Conservation (phyloP, 305 asterid genomes). For the Fraxinus angustifolia region DNA sequence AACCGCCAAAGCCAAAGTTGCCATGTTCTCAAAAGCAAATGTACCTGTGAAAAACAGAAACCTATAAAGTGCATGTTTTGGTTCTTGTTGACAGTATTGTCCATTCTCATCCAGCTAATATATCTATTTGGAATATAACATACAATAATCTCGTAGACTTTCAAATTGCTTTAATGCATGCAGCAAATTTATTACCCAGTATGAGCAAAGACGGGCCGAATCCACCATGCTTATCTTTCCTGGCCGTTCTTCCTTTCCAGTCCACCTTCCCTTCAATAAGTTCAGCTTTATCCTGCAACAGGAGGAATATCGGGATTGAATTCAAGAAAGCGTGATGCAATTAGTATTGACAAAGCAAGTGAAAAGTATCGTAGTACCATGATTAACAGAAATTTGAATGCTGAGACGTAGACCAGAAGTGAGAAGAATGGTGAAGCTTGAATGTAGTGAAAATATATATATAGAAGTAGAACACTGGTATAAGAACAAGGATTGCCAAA, state of each 20-base stretch:
- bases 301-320: not conserved
- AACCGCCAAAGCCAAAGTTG: slow-evolving; percentile 43
- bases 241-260: slow-evolving; percentile 64
- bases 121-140: not conserved
- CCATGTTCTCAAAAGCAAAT: slow-evolving; percentile 49
- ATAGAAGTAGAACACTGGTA: not conserved
- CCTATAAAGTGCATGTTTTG: not conserved
- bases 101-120: not conserved
- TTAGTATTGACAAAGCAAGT: not conserved
- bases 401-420: not conserved
- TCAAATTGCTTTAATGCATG: not conserved
- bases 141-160: not conserved
- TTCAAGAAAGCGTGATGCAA: not conserved
- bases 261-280: slow-evolving; percentile 66
- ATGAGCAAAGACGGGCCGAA: slow-evolving; percentile 36
- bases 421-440: slow-evolving; percentile 17
- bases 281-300: slow-evolving; percentile 33
- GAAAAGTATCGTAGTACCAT: slow-evolving; percentile 12
- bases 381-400: not conserved
- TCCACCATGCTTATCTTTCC: slow-evolving; percentile 67
- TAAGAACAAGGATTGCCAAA: not conserved
- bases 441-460: slow-evolving; percentile 9
- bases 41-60: slow-evolving; percentile 31
- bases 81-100: not conserved
- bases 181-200: slow-evolving; percentile 38